These are phyloP conservation scores for Fomitopsis betulina DNA, from an alignment of 1,284 basidiomycete genomes.

Conservation along the genomic window DNA sequence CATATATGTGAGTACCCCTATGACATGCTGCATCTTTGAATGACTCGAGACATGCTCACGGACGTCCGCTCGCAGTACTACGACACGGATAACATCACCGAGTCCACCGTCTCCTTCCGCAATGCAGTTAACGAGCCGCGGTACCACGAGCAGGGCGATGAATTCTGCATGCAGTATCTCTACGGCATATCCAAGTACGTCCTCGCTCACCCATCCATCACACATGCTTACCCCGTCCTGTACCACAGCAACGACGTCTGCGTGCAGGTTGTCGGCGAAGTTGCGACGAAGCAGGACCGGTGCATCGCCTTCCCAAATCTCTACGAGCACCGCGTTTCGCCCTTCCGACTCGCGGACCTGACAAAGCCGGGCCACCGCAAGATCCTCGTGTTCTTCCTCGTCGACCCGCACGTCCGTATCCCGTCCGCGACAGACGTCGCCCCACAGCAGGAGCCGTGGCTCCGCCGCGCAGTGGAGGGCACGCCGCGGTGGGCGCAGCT, in stretches of 20 bases:
- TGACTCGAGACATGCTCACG: too few relatives aligned
- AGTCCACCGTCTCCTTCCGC: conserved; percentile 11
- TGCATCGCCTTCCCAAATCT: conserved; percentile 30
- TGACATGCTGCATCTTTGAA: not conserved
- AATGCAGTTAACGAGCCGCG: conserved; percentile 1
- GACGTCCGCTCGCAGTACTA: conserved; percentile 11
- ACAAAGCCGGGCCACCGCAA: conserved; percentile 28
- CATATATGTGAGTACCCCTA: conserved; percentile 24
- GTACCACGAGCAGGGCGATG: conserved; percentile 1
- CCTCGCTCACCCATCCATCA: not conserved
- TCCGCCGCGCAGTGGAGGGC: not conserved
- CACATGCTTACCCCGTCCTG: not conserved
- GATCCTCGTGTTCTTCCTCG: conserved; percentile 30
- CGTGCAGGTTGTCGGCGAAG: conserved; percentile 17
- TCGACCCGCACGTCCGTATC: conserved; percentile 22
- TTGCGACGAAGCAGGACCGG: conserved; percentile 18
- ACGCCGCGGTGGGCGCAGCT: not conserved
- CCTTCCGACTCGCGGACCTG: conserved; percentile 25
- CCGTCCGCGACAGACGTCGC: conserved; percentile 15
- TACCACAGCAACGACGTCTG: not conserved
- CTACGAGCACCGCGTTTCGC: conserved; percentile 31
- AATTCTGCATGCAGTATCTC: not conserved
- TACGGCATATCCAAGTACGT: not conserved
- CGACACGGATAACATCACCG: conserved; percentile 12
- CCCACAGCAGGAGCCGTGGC: conserved; percentile 17